Base-by-base conservation (phyloP, 495 filamentous ascomycete genomes). In the Lineolata rhizophorae region DNA sequence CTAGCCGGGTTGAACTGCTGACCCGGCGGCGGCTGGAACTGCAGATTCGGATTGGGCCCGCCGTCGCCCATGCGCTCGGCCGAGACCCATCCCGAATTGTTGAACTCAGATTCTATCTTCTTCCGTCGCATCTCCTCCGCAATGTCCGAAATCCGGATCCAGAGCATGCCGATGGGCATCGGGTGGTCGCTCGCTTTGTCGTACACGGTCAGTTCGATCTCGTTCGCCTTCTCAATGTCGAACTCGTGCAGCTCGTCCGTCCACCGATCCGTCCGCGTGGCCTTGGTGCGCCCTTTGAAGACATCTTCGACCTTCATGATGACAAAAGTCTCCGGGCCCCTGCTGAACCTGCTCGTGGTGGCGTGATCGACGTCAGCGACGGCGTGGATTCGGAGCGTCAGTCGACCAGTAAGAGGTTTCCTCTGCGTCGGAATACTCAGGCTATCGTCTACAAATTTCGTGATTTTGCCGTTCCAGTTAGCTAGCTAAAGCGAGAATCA, bases 291-390 rank as follows among this genome's bases (percentile, higher is more conserved):
- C 18, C 79, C 81, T 42, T 87, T 79, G 30, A 91, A 64, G 26
- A 71, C 64, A 53, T 99, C 87, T 53, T 99, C 87, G 20, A 94
- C 85, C 52, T 99, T 99, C 40, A 95, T 67, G 35, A 85, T 71
- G 30, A 99, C 71, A 46, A 81, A 94, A 0, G 87, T 95, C 47
- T 99, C 87, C 5, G 87, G 87, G 5, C 80, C 77, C 21, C 87
- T 62, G 8, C 81, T 70, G 45, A 95, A 94, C 33, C 82, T 67
- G 15, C 76, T 72, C 24, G 78, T 76, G 3, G 79, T 72, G 13
- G 82, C 81, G 55, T 99, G 87, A 45, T 95, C 87, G 6, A 94
- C 87, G 53, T 95, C 87, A 39, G 74, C 79, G 18, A 99, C 80
- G 5, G 78, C 76, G 35, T 82, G 63, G 39, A 97, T 70, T 17